Percentiles rank a stretch among this genome's conserved stretches.
These are phyloP conservation scores for Aspergillus novoparasiticus DNA, from an alignment of 2,329 filamentous ascomycete genomes.

Conservation along the genomic window DNA sequence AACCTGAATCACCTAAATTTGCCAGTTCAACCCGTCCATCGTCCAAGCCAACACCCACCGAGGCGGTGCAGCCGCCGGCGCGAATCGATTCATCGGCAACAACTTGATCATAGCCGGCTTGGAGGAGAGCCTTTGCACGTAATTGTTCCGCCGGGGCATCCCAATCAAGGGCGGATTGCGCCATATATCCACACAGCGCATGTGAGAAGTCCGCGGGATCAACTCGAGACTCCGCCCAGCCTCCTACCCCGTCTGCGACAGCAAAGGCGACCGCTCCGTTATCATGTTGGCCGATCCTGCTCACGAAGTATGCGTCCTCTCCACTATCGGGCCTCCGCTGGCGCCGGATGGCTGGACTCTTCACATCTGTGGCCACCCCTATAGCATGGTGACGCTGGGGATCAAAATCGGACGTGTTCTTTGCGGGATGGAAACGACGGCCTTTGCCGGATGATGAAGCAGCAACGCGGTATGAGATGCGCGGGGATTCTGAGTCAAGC, in stretches of 20 bases:
- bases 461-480: conserved; percentile 69
- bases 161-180: conserved; percentile 68
- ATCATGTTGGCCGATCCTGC: conserved; percentile 68
- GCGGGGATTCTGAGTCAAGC: conserved; percentile 32
- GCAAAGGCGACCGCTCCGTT: conserved; percentile 69
- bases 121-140: conserved; percentile 71
- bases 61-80: conserved; percentile 90
- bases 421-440: conserved; percentile 66
- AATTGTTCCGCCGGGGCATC: conserved; percentile 39
- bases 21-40: conserved; percentile 81
- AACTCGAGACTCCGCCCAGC: conserved; percentile 89
- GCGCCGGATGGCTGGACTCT: conserved; percentile 58
- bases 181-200: conserved; percentile 91
- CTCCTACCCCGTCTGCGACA: conserved; percentile 91
- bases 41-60: conserved; percentile 74
- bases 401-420: conserved; percentile 73
- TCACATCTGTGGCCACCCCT: conserved; percentile 36
- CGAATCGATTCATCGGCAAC: conserved; percentile 71
- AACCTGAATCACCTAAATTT: conserved; percentile 94
- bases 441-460: conserved; percentile 77
- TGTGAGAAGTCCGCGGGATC: conserved; percentile 96
- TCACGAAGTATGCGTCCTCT: conserved; percentile 95
- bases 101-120: conserved; percentile 81
- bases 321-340: conserved; percentile 73
- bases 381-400: conserved; percentile 45